Base-by-base conservation (phyloP, 2,329 filamentous ascomycete genomes). In the Cladosporium phlei region DNA sequence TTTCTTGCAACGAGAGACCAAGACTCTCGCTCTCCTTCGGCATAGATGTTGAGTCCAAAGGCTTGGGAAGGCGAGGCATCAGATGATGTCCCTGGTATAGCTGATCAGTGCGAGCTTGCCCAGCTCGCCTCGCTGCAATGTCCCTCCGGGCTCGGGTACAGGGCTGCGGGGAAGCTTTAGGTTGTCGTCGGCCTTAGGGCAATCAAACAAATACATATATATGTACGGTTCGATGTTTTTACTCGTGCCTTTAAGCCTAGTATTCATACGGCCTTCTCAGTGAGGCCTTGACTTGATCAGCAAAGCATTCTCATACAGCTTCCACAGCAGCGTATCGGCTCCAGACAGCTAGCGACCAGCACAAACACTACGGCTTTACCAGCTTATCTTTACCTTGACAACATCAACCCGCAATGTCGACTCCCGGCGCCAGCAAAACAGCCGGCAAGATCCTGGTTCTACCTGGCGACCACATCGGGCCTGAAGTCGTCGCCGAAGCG, bases 401-500 rank as follows among this genome's bases (percentile, higher is more conserved):
- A 29, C 27, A 29, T 29, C 34, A 37, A 9, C 6, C 12, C 21
- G 25, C 12, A 16, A 45, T 37, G 32, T 22, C 40, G 2, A 22
- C 37, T 2, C 47, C 40, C 48, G 14, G 10, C 32, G 9, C 46
- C 50, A 3, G 46, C 51, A 12, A 56, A 51, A 17, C 30, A 38
- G 47, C 48, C 11, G 52, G 53, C 53, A 60, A 62, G 27, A 66
- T 74, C 42, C 63, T 75, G n/a, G 58, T 75, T 35, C 64, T 75
- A 1, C 66, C 69, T 0, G 71, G 71, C 28, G 71, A 75, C 53
- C 68, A 71, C 50, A 68, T 74, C 38, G 72, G 73, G 1, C 72
- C 73, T 4, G 88, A 76, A 56, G 65, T 75, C 25, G 66, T 74
- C 42, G 53, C 59, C 4, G 71, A 75, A 56, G 72, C 72, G 8